phyloP scores from a whole-genome alignment of 1,284 basidiomycete genomes.

The Malassezia obtusa region DNA sequence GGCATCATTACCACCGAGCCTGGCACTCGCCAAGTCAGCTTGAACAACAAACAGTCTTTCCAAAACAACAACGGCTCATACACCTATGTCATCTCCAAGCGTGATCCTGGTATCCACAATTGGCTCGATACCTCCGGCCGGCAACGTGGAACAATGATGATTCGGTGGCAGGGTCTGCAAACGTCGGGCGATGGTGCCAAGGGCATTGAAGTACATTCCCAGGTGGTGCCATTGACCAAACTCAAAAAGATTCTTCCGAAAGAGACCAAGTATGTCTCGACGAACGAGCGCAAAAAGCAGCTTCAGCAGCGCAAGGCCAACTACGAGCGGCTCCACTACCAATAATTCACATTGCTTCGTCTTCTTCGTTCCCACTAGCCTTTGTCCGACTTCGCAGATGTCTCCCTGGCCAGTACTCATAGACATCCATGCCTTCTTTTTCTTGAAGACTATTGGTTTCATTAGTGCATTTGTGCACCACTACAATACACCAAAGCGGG shows the following conservation, averaged over 20 bases:
- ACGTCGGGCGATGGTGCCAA: neutral
- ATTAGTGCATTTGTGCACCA: too few species aligned
- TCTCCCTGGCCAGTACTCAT: too few species aligned
- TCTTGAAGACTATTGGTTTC: too few species aligned
- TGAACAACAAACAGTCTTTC: conserved; percentile 12
- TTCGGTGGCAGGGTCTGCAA: conserved; percentile 16
- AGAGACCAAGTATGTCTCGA: neutral
- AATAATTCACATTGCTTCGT: neutral
- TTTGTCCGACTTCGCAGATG: too few species aligned
- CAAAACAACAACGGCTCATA: conserved; percentile 15
- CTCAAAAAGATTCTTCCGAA: conserved; percentile 3
- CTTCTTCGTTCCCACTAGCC: too few species aligned
- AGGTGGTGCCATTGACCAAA: neutral
- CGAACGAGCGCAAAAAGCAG: conserved; percentile 2
- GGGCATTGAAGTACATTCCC: neutral
- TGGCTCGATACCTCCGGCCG: conserved; percentile 10
- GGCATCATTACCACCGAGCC: conserved; percentile 11
- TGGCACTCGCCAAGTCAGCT: conserved; percentile 8
- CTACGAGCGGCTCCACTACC: conserved; percentile 12
- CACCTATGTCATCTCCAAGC: conserved; percentile 12
- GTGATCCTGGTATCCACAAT: conserved; percentile 12
- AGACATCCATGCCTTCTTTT: too few species aligned
- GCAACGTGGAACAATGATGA: conserved; percentile 11
- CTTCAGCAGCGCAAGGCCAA: neutral
- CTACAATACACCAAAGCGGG: too few species aligned